phyloP scores from a whole-genome alignment of 306 rosid species.

The Lathyrus aphaca region DNA sequence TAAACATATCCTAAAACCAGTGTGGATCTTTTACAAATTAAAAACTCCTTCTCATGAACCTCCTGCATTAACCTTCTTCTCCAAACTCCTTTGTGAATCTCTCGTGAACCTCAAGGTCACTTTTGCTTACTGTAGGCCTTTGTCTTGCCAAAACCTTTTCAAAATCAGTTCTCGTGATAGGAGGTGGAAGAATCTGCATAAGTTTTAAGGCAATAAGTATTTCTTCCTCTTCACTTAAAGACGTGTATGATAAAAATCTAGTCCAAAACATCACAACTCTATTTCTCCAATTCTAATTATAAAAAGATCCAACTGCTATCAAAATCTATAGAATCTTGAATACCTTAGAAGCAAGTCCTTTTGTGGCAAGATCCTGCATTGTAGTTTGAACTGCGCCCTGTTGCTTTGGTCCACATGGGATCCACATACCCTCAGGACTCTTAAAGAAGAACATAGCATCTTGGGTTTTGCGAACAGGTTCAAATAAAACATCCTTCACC shows the following conservation, averaged over 20 bases:
- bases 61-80: constrained; percentile 83
- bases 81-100: constrained; percentile 96
- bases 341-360: constrained; percentile 93
- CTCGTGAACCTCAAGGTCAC: constrained; percentile 89
- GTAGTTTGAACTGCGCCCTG: constrained; percentile 70
- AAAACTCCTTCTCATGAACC: constrained; percentile 40
- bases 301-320: not conserved
- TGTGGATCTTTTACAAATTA: constrained; percentile 44
- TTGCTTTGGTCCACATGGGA: constrained; percentile 95
- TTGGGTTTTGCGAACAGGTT: constrained; percentile 99
- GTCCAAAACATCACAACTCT: constrained; percentile 5
- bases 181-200: constrained; percentile 95
- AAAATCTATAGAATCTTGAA: constrained; percentile 20
- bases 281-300: constrained; percentile 5
- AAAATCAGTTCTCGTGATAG: constrained; percentile 81
- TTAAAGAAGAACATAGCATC: constrained; percentile 92
- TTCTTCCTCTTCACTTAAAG: constrained; percentile 8
- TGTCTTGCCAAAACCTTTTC: constrained; percentile 96
- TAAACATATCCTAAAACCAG: constrained; percentile 36
- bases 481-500: constrained; percentile 98
- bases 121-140: constrained; percentile 96
- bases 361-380: constrained; percentile 82
- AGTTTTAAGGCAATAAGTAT: constrained; percentile 38
- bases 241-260: not conserved
- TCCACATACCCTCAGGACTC: constrained; percentile 73